Conservation (phyloP, 2,329 filamentous ascomycete genomes). For the Colletotrichum spaethianum region DNA sequence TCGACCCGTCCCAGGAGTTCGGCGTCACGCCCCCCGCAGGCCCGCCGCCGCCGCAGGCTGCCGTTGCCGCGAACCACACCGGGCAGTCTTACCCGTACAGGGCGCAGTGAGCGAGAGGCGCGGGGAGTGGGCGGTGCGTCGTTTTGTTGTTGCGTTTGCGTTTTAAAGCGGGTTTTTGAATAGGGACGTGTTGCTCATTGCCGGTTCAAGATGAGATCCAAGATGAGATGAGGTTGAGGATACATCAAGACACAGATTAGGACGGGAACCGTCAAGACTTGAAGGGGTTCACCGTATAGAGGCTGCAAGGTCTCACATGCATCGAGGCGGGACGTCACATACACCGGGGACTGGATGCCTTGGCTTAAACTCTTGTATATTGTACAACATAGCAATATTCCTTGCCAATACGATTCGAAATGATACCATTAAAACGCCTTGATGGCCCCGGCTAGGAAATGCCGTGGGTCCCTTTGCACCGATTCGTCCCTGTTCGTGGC, state of each 20-base stretch:
- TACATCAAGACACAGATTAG: slow-evolving; percentile 1
- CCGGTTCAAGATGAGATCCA: slow-evolving; percentile 12
- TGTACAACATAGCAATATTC: slow-evolving; percentile 15
- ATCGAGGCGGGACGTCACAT: slow-evolving; percentile 17
- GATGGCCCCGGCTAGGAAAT: neutral
- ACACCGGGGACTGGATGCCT: slow-evolving; percentile 12
- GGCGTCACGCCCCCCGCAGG: slow-evolving; percentile 60
- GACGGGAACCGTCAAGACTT: neutral
- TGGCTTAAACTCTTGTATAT: slow-evolving; percentile 21
- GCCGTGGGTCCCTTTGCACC: neutral
- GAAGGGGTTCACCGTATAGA: neutral
- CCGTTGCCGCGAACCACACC: slow-evolving; percentile 49
- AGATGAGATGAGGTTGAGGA: slow-evolving; percentile 1
- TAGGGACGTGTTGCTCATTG: slow-evolving; percentile 7
- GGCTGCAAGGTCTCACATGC: neutral
- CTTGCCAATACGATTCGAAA: slow-evolving; percentile 11
- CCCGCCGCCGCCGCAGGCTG: slow-evolving; percentile 57
- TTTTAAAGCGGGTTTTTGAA: neutral
- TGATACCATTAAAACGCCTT: slow-evolving; percentile 34
- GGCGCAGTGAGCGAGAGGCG: slow-evolving; percentile 39
- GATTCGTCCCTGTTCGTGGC: neutral
- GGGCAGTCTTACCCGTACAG: slow-evolving; percentile 51
- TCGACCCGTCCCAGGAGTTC: slow-evolving; percentile 57
- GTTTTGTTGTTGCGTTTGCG: slow-evolving; percentile 29
- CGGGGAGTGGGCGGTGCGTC: slow-evolving; percentile 3